Conservation (phyloP, 768 basidiomycete species). For the Termitomyces sp. region DNA sequence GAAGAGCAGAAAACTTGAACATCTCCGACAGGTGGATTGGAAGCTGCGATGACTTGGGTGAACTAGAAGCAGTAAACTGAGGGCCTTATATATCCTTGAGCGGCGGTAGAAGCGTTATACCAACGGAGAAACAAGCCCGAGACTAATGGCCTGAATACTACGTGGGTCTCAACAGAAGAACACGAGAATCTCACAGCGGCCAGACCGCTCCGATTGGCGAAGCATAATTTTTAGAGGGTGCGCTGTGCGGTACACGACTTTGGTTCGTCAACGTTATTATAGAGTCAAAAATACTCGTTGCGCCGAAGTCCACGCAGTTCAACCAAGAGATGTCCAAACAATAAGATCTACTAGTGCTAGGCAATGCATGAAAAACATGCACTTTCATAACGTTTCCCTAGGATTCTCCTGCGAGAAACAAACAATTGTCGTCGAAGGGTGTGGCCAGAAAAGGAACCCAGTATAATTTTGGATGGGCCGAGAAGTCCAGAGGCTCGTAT, state of each 20-base stretch:
- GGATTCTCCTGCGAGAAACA: too few species aligned
- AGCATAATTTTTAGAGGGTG: too few species aligned
- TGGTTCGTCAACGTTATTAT: not conserved
- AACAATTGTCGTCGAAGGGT: not conserved
- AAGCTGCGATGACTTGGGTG: not conserved
- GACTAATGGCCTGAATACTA: not conserved
- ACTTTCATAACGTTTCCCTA: not conserved
- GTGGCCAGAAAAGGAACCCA: too few species aligned
- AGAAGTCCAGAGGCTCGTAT: not conserved
- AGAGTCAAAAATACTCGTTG: not conserved
- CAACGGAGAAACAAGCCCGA: not conserved
- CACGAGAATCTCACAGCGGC: not conserved
- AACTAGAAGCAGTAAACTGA: not conserved
- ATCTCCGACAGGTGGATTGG: not conserved
- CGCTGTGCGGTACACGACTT: not conserved
- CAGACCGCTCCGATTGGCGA: not conserved
- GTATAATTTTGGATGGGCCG: not conserved
- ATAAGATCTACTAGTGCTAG: not conserved
- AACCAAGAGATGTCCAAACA: not conserved
- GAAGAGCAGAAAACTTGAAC: not conserved
- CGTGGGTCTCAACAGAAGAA: not conserved
- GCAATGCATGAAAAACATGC: too few species aligned
- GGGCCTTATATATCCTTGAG: not conserved
- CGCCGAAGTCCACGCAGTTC: not conserved
- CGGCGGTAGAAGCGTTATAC: not conserved